A percentile compares a stretch with the other conserved stretches of the same genome.
Conservation (phyloP, 2,329 filamentous ascomycete species). For the Thielaviopsis cerberus region DNA sequence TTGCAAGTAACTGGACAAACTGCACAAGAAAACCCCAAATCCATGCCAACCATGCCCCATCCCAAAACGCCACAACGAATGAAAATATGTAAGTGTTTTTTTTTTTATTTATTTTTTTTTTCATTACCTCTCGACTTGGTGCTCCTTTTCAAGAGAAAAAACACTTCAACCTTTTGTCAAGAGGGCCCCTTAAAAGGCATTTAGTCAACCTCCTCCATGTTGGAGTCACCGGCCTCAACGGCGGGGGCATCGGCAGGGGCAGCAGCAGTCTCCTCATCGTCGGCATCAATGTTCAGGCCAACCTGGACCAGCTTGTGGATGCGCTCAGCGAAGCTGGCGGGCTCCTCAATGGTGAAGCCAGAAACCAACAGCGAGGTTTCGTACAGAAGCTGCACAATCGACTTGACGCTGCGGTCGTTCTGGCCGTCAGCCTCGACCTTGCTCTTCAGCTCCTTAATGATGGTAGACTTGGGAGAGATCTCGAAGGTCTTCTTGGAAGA, state of each 20-base stretch:
- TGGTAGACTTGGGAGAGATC: constrained; percentile 96
- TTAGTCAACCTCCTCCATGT: constrained; percentile 99
- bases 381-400: constrained; percentile 93
- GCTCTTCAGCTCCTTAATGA: constrained; percentile 98
- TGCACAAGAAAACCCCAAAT: neutral
- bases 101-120: constrained; percentile 9
- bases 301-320: constrained; percentile 99
- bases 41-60: constrained; percentile 4
- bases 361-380: constrained; percentile 97
- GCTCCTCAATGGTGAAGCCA: constrained; percentile 98
- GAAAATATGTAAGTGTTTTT: constrained; percentile 1
- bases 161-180: neutral
- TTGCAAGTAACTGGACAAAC: neutral
- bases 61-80: constrained; percentile 6
- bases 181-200: constrained; percentile 10
- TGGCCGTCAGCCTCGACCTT: constrained; percentile 96
- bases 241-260: constrained; percentile 38
- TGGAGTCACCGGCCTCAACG: constrained; percentile 60
- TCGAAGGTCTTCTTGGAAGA: constrained; percentile 99
- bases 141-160: neutral
- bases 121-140: neutral
- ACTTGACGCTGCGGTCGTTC: constrained; percentile 98
- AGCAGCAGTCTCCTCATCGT: constrained; percentile 50
- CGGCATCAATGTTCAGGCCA: constrained; percentile 91
- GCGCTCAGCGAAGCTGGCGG: constrained; percentile 90